Evolutionary conservation across 768 basidiomycete genomes (phyloP), one percentile per base, ranked within the genome.

Genomic region (Zangia roseola): DNA sequence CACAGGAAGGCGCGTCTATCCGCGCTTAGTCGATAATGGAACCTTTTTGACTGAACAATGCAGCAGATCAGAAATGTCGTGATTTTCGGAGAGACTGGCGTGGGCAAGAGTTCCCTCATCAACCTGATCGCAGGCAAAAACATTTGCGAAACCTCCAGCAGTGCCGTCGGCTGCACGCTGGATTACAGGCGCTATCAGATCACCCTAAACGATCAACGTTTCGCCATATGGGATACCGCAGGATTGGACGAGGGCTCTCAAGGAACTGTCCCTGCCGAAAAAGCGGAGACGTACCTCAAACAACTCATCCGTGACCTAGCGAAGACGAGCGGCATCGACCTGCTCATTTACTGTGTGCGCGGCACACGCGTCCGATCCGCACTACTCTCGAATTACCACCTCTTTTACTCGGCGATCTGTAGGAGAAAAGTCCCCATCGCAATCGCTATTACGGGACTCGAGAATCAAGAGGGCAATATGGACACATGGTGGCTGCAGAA

Each of bases 81-180:
- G 16, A 21, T 76, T 26, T 77, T 76, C 45, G 75, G 76, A 16
- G 73, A 75, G 43, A 63, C 65, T 2, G 74, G 76, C 14, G 49
- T 67, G 43, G 69, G 71, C 16, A 77, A 77, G 52, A 77, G 75
- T 50, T 74, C 72, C 12, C 50, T 77, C n/a, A 59, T 77, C 49
- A 77, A 76, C 50, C 62, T 77, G 59, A 49, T 77, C 17, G 61
- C 58, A 3, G 65, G 63, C 10, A 6, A 33, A 6, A 55, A 55
- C 13, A 41, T 59, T 10, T 69, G 69, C 1, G 40, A 44, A 10
- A 61, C 62, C 13, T 73, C 71, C 5, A 69, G 63, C 36, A 54
- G 59, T 4, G 65, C 69, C 1, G 41, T 53, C 0, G 72, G 74
- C 3, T 72, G 68, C 45, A 76, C 76, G 2, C 67, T 74, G 8